Evolutionary conservation across 108 stramenopile genomes (phyloP), one percentile per base, ranked within the genome.

Genomic region (Licmophora abbreviata): DNA sequence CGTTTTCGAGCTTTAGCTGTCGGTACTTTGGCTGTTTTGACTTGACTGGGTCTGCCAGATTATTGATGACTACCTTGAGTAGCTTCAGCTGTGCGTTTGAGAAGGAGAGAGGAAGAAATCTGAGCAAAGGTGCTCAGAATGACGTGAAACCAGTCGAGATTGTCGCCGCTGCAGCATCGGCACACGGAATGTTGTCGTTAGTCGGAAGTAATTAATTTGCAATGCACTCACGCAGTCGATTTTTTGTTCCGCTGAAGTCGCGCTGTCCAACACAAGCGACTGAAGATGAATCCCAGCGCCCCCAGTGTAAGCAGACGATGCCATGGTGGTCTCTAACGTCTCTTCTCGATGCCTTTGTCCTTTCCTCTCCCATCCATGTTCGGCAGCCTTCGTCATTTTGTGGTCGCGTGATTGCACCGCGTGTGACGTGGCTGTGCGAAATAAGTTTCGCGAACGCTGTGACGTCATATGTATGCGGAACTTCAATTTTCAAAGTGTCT

Each of bases 21-120:
- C 69, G 72, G 35, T 71, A 83, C 37, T 76, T 83, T 0, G 64
- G 31, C 31, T 79, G 77, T 9, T 37, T 17, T 2, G 68, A 47
- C 51, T 83, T 83, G 8, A 25, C 4, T 10, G 77, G 75, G 58
- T 83, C 82, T 12, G 63, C 38, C 43, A 83, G 56, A 56, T 82
- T 82, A 51, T 77, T 77, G 21, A 78, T 36, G 8, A 82, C 61
- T 26, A 75, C 70, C 12, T 63, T 55, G 10, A 82, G 69, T 32
- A 66, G 60, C 69, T 75, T 75, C 37, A 81, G 61, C 77, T 79
- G 61, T 26, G n/a, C n/a, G n/a, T n/a, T 29, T 18, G 18, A n/a
- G 11, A 18, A n/a, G 20, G 20, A 9, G 20, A 44, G 44, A 18
- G 44, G 15, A n/a, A n/a, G n/a, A n/a, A n/a, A n/a, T n/a, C n/a